Evolutionary conservation across 306 rosid species (phyloP).

Genomic region (Abrus precatorius): DNA sequence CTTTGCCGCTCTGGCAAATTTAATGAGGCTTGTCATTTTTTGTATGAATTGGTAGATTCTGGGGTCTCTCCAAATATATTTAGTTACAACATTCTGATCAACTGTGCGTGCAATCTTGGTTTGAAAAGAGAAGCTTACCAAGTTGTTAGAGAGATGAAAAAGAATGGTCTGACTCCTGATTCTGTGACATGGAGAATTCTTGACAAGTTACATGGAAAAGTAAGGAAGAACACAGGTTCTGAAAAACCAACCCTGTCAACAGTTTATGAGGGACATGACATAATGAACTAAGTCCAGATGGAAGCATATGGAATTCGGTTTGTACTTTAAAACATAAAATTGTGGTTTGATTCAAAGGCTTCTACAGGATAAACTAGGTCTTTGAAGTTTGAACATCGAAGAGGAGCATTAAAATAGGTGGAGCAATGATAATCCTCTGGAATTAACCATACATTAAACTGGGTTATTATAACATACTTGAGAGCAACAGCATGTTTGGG

Average conservation of each 20-base stretch:
- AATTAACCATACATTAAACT: constrained; percentile 28
- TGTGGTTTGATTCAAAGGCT: constrained; percentile 16
- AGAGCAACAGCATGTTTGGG: background rate
- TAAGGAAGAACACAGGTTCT: constrained; percentile 21
- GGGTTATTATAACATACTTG: background rate
- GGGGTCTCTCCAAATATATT: constrained; percentile 79
- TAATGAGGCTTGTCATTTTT: constrained; percentile 80
- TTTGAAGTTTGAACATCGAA: constrained; percentile 14
- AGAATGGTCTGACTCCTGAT: constrained; percentile 79
- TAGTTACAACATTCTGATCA: constrained; percentile 79
- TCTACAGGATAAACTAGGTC: background rate
- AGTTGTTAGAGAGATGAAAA: constrained; percentile 81
- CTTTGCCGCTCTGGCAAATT: constrained; percentile 64
- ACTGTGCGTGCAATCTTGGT: constrained; percentile 72
- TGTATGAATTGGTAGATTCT: constrained; percentile 83
- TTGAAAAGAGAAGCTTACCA: constrained; percentile 74
- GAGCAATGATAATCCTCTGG: background rate
- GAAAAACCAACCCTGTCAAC: constrained; percentile 52
- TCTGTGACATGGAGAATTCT: constrained; percentile 94
- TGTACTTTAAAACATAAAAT: constrained; percentile 7
- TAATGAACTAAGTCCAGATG: constrained; percentile 9
- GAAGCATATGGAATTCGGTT: constrained; percentile 10
- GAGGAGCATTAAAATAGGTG: constrained; percentile 3
- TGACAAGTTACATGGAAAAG: constrained; percentile 63
- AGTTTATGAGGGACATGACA: constrained; percentile 32